Evolutionary conservation across 345 rosid species (phyloP), one percentile per base, ranked within the genome.

Genomic region (Gynandropsis gynandra): DNA sequence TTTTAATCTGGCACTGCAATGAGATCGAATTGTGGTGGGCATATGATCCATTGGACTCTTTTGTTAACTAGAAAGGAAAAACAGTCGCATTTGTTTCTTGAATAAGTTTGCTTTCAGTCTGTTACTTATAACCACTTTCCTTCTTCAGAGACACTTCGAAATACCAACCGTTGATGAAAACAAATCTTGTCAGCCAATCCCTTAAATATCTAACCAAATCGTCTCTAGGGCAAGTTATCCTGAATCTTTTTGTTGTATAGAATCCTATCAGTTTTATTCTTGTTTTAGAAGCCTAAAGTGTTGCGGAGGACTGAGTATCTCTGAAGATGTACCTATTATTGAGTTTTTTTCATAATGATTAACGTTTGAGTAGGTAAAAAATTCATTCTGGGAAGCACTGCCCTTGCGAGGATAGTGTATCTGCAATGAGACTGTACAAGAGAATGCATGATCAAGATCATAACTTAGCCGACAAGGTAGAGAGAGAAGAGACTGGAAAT

Each of bases 351-450:
- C n/a, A n/a, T n/a, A n/a, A n/a, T n/a, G n/a, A n/a, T 17, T 4
- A 44, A 17, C 49, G 10, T 18, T 46, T 67, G 10, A 38, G 29
- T 66, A 87, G 92, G 54, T 80, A 80, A 46, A 72, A 72, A 49
- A 80, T 83, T 39, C 86, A 83, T 68, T 58, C 68, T 0, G 85
- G 76, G 49, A 41, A 51, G 41, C 92, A 77, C 52, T 74, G 78
- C 62, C 74, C 83, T 4, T 87, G 70, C 40, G 92, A 83, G 62
- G 92, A 87, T 68, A 74, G 76, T 40, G 77, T 79, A 7, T 69
- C 95, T 11, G 81, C 36, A 31, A 79, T 86, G 89, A 70, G 87
- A 64, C 66, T 87, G 46, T 87, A 83, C 76, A 83, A 75, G 72
- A 79, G 80, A 64, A 79, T 83, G 77, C 37, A 78, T 38, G 58